Evolutionary conservation across 2,329 filamentous ascomycete species (phyloP), one percentile per base, ranked within the genome.

Genomic region (Esteya vermicola): DNA sequence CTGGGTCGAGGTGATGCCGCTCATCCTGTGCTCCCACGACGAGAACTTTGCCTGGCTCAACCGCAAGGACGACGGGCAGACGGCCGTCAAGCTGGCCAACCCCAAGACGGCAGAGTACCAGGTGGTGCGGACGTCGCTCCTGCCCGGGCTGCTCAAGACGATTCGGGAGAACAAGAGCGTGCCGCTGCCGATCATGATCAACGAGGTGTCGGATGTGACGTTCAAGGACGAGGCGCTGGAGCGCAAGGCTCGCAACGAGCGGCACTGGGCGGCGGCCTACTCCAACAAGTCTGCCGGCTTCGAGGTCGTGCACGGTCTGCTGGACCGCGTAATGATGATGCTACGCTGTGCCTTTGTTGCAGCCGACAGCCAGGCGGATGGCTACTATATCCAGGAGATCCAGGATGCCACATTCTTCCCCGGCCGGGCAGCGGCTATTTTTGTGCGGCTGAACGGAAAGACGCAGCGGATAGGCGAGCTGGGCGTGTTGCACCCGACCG

Each of bases 21-120:
- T 98, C 22, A 96, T 94, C 50, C 75, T 98, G 41, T 98, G 91
- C 70, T 93, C 85, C 34, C 86, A 95, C 59, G 89, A 96, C 54
- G 91, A 98, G 70, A 98, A 98, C 66, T 98, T 96, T 58, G 80
- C 72, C 44, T 95, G 85, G 82, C 68, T 98, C 13, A 94, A 94
- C 64, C 81, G 86, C 54, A 78, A 78, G 54, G 88, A 95, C 50
- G 83, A 93, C 52, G 85, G 85, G 47, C 79, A 72, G 43, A 85
- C 80, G 0, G 86, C 85, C 22, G 76, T 95, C 49, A 79, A 77
- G 51, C 78, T 95, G 31, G 84, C 84, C 47, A 95, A 95, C 59
- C 88, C 88, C 41, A 95, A 95, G 67, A 93, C 86, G 0, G 71
- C 77, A 21, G 88, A 95, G 57, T 95, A 94, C 61, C 88, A 95